Conservation (phyloP, 2,329 filamentous ascomycete species). For the Ophiostoma novo-ulmi region DNA sequence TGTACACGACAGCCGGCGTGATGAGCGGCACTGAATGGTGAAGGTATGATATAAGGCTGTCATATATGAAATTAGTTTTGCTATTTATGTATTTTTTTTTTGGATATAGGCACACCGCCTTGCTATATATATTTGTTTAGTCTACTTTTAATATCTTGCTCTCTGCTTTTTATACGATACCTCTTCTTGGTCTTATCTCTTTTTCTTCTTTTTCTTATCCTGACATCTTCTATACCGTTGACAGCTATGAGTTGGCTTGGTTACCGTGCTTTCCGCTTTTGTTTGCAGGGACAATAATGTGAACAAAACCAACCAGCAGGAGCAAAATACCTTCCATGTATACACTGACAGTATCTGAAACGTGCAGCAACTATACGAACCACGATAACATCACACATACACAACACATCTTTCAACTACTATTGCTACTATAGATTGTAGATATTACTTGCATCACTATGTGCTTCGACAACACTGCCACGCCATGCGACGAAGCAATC, state of each 20-base stretch:
- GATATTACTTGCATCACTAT: background rate
- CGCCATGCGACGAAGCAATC: conserved; percentile 1
- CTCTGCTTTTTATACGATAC: background rate
- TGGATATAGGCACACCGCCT: background rate
- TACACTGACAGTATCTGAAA: background rate
- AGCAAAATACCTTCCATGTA: background rate
- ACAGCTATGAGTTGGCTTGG: background rate
- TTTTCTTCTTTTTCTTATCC: no score
- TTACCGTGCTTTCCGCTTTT: background rate
- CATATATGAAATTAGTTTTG: background rate
- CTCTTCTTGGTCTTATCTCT: background rate
- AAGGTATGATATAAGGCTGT: background rate
- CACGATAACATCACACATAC: background rate
- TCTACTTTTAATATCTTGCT: background rate
- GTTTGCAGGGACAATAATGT: background rate
- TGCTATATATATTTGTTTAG: background rate
- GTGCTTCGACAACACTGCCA: background rate
- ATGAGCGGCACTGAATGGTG: conserved; percentile 16
- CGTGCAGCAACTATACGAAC: no score
- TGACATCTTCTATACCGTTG: background rate
- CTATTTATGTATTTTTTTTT: background rate
- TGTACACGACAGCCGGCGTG: conserved; percentile 23
- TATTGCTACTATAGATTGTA: background rate
- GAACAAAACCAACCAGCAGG: background rate
- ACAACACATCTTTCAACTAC: background rate